phyloP scores from a whole-genome alignment of 2,329 filamentous ascomycete species.

The Colletotrichum aenigma region DNA sequence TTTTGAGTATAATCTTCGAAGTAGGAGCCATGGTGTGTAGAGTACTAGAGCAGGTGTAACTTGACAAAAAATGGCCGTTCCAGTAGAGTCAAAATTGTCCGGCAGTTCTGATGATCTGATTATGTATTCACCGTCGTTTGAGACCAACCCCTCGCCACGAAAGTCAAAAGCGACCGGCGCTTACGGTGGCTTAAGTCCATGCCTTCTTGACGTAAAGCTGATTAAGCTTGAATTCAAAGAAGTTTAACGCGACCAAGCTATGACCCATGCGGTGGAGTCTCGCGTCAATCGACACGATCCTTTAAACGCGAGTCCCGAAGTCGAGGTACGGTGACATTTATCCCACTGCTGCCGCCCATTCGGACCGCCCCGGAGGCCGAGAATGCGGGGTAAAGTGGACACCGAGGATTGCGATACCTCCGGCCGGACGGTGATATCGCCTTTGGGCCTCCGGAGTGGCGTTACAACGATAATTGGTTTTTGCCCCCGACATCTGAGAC shows the following conservation, averaged over 20 bases:
- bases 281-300: background rate
- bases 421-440: background rate
- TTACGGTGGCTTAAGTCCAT: background rate
- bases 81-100: fast-evolving
- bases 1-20: background rate
- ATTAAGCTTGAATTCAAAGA: background rate
- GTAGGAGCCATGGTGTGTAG: background rate
- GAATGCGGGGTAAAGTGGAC: background rate
- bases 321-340: background rate
- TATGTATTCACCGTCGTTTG: background rate
- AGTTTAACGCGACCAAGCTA: background rate
- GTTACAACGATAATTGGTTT: background rate
- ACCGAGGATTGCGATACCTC: background rate
- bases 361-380: background rate
- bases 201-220: background rate
- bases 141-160: background rate
- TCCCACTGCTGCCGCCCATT: background rate
- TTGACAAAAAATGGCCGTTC: too few relatives aligned
- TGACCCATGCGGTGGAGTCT: background rate
- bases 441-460: background rate
- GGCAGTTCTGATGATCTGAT: background rate
- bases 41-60: too few relatives aligned
- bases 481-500: background rate
- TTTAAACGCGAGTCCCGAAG: background rate
- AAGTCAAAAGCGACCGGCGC: background rate